These are phyloP conservation scores for Rhazya stricta DNA, from an alignment of 257 asterid genomes.

Conservation along the genomic window DNA sequence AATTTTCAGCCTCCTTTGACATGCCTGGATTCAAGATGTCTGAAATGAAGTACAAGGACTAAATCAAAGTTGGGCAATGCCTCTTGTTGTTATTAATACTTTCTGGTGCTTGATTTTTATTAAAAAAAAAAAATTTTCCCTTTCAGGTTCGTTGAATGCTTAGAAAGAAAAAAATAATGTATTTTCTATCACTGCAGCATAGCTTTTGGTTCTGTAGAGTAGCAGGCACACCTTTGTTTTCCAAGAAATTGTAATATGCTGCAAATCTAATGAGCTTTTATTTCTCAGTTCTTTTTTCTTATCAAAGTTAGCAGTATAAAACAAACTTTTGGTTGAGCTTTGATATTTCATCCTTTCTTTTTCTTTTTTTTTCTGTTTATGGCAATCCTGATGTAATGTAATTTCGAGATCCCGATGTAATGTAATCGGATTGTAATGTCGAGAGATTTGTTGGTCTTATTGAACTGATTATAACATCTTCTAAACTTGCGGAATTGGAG, in stretches of 20 bases:
- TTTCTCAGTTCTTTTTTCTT: neutral
- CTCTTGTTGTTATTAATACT: neutral
- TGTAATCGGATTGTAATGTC: no score
- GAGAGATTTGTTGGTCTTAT: no score
- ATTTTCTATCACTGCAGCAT: neutral
- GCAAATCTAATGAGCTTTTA: neutral
- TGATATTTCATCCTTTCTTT: neutral
- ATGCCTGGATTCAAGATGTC: constrained; percentile 93
- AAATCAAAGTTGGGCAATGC: constrained; percentile 8
- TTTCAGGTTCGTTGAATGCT: neutral
- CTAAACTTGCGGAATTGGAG: no score
- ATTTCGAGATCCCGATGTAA: no score
- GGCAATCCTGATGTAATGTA: no score
- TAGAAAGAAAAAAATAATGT: constrained; percentile 3
- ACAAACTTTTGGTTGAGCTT: neutral
- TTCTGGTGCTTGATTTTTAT: neutral
- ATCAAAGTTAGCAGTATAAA: neutral
- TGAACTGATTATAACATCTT: no score
- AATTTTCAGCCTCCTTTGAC: constrained; percentile 71
- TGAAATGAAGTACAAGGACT: constrained; percentile 87
- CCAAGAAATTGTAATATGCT: neutral
- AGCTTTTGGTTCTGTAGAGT: neutral
- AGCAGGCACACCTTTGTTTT: neutral
- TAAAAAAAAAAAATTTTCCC: neutral
- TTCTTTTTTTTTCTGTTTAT: no score